These are phyloP conservation scores for Ensete glaucum DNA, from an alignment of 176 grass and related monocot species.

Conservation along the genomic window DNA sequence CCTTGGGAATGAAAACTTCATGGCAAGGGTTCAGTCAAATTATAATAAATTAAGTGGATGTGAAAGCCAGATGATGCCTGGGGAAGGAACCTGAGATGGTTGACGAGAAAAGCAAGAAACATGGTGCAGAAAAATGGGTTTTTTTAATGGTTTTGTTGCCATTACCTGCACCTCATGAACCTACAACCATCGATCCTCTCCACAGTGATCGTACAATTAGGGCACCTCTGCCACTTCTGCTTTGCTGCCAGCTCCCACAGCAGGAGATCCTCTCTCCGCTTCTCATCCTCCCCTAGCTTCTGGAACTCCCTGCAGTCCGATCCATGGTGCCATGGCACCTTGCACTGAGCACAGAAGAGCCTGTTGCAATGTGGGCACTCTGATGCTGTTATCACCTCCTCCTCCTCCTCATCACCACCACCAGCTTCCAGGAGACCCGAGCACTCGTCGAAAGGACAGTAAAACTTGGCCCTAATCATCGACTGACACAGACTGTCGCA, in stretches of 20 bases:
- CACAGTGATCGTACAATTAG: conserved; percentile 68
- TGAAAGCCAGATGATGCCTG: no score
- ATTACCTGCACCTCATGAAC: conserved; percentile 64
- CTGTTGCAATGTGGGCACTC: conserved; percentile 2
- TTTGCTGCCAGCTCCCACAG: conserved; percentile 38
- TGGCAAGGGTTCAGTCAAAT: no score
- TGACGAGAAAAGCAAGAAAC: no score
- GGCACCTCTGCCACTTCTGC: conserved; percentile 71
- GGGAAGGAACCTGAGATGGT: no score
- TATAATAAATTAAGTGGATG: no score
- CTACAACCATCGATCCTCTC: conserved; percentile 55
- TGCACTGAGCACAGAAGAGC: conserved; percentile 55
- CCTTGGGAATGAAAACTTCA: no score
- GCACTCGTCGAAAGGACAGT: conserved; percentile 10
- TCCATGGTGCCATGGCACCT: conserved; percentile 61
- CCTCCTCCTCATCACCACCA: neutral
- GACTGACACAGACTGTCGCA: neutral
- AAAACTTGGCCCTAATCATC: neutral
- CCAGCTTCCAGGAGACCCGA: neutral
- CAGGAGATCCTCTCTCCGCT: conserved; percentile 36
- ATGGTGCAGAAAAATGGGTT: neutral
- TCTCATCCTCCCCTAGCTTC: conserved; percentile 35
- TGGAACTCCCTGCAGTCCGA: conserved; percentile 37
- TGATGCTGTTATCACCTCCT: neutral
- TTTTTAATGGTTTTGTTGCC: neutral